Conservation (phyloP, 2,329 filamentous ascomycete genomes). For the Microdochium nivale region DNA sequence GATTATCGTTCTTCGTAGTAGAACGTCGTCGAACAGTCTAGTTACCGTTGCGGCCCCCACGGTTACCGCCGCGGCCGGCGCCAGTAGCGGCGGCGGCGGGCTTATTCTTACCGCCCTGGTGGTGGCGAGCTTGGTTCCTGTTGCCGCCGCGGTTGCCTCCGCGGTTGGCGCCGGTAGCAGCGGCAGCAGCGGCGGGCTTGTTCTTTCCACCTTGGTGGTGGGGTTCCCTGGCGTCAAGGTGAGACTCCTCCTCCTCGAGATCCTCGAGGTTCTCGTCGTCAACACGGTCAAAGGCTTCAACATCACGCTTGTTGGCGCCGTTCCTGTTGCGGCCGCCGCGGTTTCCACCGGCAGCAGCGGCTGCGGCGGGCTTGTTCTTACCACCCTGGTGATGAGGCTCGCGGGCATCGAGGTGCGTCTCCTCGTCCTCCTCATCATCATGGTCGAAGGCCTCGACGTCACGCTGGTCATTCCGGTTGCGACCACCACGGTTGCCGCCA, state of each 20-base stretch:
- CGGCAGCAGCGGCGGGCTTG: too few relatives aligned
- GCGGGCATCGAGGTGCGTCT: not conserved
- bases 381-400: not conserved
- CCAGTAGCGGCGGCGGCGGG: too few relatives aligned
- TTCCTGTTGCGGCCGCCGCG: slow-evolving; percentile 1
- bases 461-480: not conserved
- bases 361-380: not conserved
- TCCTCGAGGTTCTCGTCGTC: not conserved
- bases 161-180: not conserved
- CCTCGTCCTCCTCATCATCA: not conserved
- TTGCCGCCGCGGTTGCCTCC: not conserved
- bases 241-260: not conserved
- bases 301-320: not conserved
- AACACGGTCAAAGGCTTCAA: not conserved
- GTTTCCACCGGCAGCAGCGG: not conserved
- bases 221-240: not conserved
- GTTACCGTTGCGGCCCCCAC: not conserved
- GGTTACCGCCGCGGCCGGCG: not conserved
- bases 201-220: not conserved
- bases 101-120: not conserved
- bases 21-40: not conserved
- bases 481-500: not conserved
- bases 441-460: slow-evolving; percentile 1
- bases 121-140: not conserved
- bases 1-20: too few relatives aligned